Conservation (phyloP, 2,329 filamentous ascomycete genomes). For the Cyphellophora europaea region DNA sequence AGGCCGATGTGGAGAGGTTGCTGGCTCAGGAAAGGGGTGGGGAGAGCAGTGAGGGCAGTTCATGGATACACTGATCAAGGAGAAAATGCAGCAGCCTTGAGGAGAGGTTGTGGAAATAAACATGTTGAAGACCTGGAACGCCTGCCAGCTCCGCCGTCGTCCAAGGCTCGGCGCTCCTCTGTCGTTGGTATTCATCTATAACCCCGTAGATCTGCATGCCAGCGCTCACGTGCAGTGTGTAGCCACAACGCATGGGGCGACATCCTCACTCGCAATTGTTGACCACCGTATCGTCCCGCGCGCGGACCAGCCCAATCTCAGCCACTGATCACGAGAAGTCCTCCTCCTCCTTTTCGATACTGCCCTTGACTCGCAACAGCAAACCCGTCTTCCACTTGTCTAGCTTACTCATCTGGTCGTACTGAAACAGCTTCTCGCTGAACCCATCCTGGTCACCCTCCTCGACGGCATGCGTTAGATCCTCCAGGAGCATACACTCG, state of each 20-base stretch:
- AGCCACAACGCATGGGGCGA: neutral
- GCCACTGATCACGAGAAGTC: constrained; percentile 55
- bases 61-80: too few relatives aligned
- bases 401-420: constrained; percentile 83
- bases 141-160: too few relatives aligned
- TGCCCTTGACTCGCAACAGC: constrained; percentile 71
- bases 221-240: neutral
- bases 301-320: neutral
- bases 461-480: constrained; percentile 67
- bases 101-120: too few relatives aligned
- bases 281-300: neutral
- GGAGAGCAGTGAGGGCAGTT: too few relatives aligned
- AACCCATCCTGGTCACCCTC: constrained; percentile 73
- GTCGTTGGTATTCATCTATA: neutral
- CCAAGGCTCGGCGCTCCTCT: too few relatives aligned
- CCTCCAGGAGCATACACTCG: constrained; percentile 71
- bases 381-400: constrained; percentile 96
- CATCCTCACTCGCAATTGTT: neutral
- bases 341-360: constrained; percentile 62
- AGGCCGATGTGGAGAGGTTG: constrained; percentile 26
- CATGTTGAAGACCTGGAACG: too few relatives aligned
- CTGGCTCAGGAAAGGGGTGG: too few relatives aligned
- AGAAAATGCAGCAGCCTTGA: too few relatives aligned
- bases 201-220: neutral
- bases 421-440: constrained; percentile 78